Base-by-base conservation (phyloP, 768 basidiomycete genomes). In the Flagelloscypha sp. region DNA sequence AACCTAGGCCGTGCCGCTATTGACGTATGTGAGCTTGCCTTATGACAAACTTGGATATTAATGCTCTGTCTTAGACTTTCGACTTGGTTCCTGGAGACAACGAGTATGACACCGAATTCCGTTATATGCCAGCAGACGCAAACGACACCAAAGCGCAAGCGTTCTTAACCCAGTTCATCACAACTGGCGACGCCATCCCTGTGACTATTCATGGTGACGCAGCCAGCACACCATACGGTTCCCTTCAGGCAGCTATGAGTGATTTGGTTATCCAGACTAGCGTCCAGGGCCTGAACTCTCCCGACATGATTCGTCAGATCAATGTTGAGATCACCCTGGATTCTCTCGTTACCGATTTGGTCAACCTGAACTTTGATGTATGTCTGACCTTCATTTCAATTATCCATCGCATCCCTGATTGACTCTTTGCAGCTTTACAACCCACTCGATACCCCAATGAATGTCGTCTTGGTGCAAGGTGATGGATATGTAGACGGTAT, bases 121-220 rank as follows among this genome's bases (percentile, higher is more conserved):
- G 69, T 40, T 85, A 85, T 45, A 59, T 66, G 43, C 81, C 82
- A 1, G 63, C 64, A 7, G 53, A 82, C 52, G 68, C 76, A 7
- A 81, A 82, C 43, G 71, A 84, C 47, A 81, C 80, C 4, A 55
- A 62, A 16, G 80, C 82, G 3, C 73, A 74, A 51, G 67, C 66
- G 18, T 84, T 84, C 63, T 50, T 82, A 42, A 62, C 69, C 7
- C 49, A 60, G 22, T 84, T 81, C 54, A 63, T 84, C 27, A 74
- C 76, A 51, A 68, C 65, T 0, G 62, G 58, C 17, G 49, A 68
- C 27, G 36, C 45, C 6, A 50, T 84, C 22, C 58, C 69, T 5
- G 50, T 81, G 38, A 65, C 61, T 0, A 76, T 83, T 47, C 56
- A 71, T 42, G 83, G 83, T 16, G 80, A 83, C 48, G 38, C 54